Evolutionary conservation across 202 grass and related monocot species (phyloP), one percentile per base, ranked within the genome.

Genomic region (Schoenoplectus triqueter): DNA sequence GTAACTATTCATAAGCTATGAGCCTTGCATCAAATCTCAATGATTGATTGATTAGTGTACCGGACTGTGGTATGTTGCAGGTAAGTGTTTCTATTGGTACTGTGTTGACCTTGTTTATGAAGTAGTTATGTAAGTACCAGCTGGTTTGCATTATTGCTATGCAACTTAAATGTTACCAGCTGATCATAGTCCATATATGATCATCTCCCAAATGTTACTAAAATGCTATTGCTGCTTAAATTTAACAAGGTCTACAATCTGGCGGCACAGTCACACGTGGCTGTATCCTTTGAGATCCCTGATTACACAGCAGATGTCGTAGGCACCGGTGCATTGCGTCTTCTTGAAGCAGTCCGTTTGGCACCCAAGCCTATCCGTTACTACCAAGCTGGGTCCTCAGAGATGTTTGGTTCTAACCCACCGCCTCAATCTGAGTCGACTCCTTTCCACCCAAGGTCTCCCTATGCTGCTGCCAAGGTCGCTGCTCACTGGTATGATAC

Each of bases 331-430:
- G 87, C 93, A 48, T 87, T 98, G 72, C 91, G 95, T 78, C 95
- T 98, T 72, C 95, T 98, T 54, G 95, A 95, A 92, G 95, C 93
- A 64, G 95, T 98, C 56, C 87, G 95, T 72, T 86, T 90, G 54
- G 31, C 91, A 5, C 45, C 66, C 73, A 94, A 89, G 54, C 81
- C 78, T 64, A 87, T 92, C 21, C 88, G 88, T 47, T 98, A 98
- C 88, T 98, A 98, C 91, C 95, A 98, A 90, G 95, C 95, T 0
- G 95, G 95, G 0, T 98, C 95, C 5, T 98, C 93, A 6, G 93
- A 98, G 88, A 98, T 98, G 95, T 98, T 98, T 60, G 95, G 95
- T 54, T 95, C 95, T 57, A 98, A 93, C 9, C 95, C 93, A 19
- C 95, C 95, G 51, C 95, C 93, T 41, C 95, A 98, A 87, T 88